A percentile compares a stretch with the other conserved stretches of the same genome.
Conservation (phyloP, 768 basidiomycete genomes). For the Wakefieldia striispora region DNA sequence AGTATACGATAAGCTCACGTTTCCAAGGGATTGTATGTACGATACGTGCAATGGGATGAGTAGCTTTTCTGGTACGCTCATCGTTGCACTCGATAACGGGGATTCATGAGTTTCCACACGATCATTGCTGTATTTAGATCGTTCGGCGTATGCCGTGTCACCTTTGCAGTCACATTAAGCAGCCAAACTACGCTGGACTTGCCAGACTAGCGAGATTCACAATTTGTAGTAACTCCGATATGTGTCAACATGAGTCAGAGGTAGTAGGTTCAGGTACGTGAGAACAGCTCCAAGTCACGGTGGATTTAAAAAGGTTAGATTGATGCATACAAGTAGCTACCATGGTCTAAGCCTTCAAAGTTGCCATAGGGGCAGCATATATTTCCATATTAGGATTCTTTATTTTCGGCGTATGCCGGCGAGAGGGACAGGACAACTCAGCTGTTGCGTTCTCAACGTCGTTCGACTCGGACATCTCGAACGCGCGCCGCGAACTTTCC, state of each 20-base stretch:
- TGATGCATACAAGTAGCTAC: too few species aligned
- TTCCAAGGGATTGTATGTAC: constrained; percentile 75
- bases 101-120: not conserved
- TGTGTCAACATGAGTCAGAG: too few species aligned
- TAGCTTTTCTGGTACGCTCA: constrained; percentile 25
- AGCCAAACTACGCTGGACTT: too few species aligned
- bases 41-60: constrained; percentile 61
- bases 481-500: constrained; percentile 1
- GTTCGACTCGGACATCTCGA: constrained; percentile 6
- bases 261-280: too few species aligned
- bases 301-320: too few species aligned
- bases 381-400: too few species aligned
- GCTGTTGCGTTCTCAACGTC: constrained; percentile 1
- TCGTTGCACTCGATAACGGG: constrained; percentile 3
- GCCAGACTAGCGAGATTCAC: too few species aligned
- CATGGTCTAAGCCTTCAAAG: too few species aligned
- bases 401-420: constrained; percentile 21
- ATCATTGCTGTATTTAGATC: too few species aligned
- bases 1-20: constrained; percentile 39
- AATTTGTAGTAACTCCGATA: not conserved
- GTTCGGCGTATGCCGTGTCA: constrained; percentile 11
- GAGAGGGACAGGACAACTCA: constrained; percentile 12
- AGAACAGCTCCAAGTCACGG: too few species aligned
- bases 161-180: too few species aligned
- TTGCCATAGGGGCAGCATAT: too few species aligned